A percentile compares a stretch with the other conserved stretches of the same genome.
Conservation (phyloP, 768 basidiomycete species). For the Boletus sensibilis region DNA sequence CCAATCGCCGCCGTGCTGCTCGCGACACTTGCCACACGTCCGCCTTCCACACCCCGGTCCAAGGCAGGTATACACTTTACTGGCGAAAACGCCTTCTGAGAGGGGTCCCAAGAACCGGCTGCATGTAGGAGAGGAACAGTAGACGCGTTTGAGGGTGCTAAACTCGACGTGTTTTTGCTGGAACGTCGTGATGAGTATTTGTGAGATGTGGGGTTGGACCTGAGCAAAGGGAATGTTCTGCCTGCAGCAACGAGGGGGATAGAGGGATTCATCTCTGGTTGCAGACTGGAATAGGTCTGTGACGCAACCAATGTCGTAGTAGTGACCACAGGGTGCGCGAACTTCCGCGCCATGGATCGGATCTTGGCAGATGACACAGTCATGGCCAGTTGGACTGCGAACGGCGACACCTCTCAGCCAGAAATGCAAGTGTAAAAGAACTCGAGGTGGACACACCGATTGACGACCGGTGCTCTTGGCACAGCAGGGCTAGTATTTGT, state of each 20-base stretch:
- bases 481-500: not conserved
- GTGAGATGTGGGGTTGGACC: slow-evolving; percentile 27
- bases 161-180: slow-evolving; percentile 32
- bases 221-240: slow-evolving; percentile 27
- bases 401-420: not conserved
- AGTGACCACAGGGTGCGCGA: slow-evolving; percentile 35
- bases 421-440: not conserved
- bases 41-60: slow-evolving; percentile 17
- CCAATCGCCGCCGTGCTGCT: slow-evolving; percentile 21
- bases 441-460: slow-evolving; percentile 14
- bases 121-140: slow-evolving; percentile 37
- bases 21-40: slow-evolving; percentile 30
- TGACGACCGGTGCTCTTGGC: not conserved
- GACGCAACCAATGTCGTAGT: slow-evolving; percentile 36
- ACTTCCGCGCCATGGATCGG: slow-evolving; percentile 27
- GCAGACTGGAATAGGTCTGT: slow-evolving; percentile 36
- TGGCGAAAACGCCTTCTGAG: slow-evolving; percentile 24
- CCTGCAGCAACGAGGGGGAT: slow-evolving; percentile 42
- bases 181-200: slow-evolving; percentile 19
- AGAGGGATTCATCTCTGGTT: slow-evolving; percentile 39
- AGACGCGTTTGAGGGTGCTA: slow-evolving; percentile 36
- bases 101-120: slow-evolving; percentile 38
- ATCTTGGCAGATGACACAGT: slow-evolving; percentile 38
- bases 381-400: slow-evolving; percentile 25
- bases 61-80: slow-evolving; percentile 20